Evolutionary conservation across 129 eudicot species (phyloP).

Genomic region (Lactuca saligna): DNA sequence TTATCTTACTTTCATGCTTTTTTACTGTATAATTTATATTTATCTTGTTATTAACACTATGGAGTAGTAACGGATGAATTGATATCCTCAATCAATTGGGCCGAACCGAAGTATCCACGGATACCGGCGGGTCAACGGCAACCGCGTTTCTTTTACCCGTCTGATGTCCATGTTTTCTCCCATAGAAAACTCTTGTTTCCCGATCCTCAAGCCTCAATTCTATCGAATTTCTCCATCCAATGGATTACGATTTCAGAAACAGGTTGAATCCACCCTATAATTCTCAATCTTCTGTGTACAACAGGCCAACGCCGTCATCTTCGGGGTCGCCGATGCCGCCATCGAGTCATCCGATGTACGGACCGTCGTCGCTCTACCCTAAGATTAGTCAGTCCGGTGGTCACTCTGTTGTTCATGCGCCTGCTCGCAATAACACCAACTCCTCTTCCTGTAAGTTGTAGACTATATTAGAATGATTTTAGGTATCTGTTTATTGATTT

Average conservation of each 20-base stretch:
- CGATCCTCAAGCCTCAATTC: slow-evolving; percentile 1
- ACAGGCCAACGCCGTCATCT: slow-evolving; percentile 27
- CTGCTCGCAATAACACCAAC: slow-evolving; percentile 37
- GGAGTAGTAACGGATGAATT: too few species aligned
- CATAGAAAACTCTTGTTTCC: neutral
- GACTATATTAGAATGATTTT: neutral
- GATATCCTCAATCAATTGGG: neutral
- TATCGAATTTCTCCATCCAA: slow-evolving; percentile 11
- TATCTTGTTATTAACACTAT: too few species aligned
- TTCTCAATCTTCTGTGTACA: slow-evolving; percentile 40
- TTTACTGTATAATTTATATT: too few species aligned
- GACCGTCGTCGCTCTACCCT: slow-evolving; percentile 55
- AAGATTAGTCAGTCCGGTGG: slow-evolving; percentile 49
- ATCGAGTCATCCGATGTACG: slow-evolving; percentile 50
- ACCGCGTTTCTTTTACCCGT: neutral
- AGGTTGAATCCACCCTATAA: slow-evolving; percentile 43
- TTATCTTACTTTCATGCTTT: too few species aligned
- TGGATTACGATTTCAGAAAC: slow-evolving; percentile 88
- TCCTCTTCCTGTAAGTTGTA: slow-evolving; percentile 47
- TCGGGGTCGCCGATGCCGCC: slow-evolving; percentile 16
- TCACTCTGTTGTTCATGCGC: slow-evolving; percentile 36
- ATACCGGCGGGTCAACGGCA: neutral
- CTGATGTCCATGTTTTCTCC: neutral
- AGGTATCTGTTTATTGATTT: neutral
- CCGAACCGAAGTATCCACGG: neutral